Evolutionary conservation across 1,139 yeast genomes (phyloP).

Genomic region (Meyerozyma guilliermondii): DNA sequence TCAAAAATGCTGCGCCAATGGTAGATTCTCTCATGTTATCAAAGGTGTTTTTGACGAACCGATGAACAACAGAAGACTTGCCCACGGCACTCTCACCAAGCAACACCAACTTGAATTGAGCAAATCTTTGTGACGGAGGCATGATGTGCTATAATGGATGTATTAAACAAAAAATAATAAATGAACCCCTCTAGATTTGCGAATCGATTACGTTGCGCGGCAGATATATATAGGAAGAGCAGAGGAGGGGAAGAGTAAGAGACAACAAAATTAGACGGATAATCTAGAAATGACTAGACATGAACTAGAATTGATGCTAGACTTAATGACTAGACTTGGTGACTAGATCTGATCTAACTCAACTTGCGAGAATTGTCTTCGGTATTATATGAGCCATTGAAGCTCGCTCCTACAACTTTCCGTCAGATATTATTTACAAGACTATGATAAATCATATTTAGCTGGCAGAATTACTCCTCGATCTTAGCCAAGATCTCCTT

Average conservation of each 20-base stretch:
- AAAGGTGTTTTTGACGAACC: slow-evolving; percentile 62
- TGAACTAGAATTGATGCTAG: no score
- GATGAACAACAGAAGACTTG: slow-evolving; percentile 12
- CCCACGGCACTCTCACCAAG: slow-evolving; percentile 16
- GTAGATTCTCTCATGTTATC: slow-evolving; percentile 94
- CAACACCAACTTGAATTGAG: slow-evolving; percentile 13
- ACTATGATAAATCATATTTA: background rate
- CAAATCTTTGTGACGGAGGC: slow-evolving; percentile 3
- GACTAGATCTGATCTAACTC: no score
- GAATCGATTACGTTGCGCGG: background rate
- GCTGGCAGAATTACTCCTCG: slow-evolving; percentile 22
- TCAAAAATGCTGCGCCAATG: slow-evolving; percentile 94
- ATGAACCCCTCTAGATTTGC: background rate
- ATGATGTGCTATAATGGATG: background rate
- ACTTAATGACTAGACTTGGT: no score
- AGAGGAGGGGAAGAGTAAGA: background rate
- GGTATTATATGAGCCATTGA: background rate
- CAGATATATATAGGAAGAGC: background rate
- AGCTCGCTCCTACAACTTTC: background rate
- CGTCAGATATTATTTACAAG: background rate
- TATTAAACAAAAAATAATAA: background rate
- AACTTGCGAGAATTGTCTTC: no score
- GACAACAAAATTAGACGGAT: no score
- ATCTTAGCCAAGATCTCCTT: slow-evolving; percentile 92
- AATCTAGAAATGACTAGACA: background rate